Base-by-base conservation (phyloP, 495 filamentous ascomycete genomes). In the Niebla homalea region DNA sequence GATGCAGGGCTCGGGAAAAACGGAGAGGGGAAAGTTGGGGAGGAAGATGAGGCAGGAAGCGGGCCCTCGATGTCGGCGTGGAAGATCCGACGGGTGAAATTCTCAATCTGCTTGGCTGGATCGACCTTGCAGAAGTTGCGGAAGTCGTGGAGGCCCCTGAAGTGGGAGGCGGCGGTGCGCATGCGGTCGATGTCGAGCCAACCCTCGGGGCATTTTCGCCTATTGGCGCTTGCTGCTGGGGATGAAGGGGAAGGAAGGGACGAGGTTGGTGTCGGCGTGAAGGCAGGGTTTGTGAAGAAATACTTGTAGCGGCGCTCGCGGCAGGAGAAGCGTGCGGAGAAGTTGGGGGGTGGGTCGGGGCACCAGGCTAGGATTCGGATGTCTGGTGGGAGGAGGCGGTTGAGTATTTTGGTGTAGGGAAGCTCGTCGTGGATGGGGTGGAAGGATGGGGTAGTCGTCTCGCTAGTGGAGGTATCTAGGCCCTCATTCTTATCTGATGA, bases 61-160 rank as follows among this genome's bases (percentile, higher is more conserved):
- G 87, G 73, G 52, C 81, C 74, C 49, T 84, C 80, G 53, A 98
- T 85, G 60, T 81, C 76, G 4, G 84, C 75, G 59, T 82, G 77
- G 60, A 79, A 84, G 50, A 98, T 84, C 15, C 76, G 72, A 15
- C 92, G 71, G 56, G 78, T 66, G 54, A 90, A 98, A 55, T 84
- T 87, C 19, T 79, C 75, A 50, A 94, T 81, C 57, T 93, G 85
- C 69, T 95, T 96, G 55, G 70, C 76, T 0, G 79, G 71, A 67
- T 98, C 93, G 36, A 95, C 65, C 62, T 89, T 89, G 73, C 89
- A 96, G 68, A 97, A 90, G 61, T 98, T 98, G 12, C 92, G 79
- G 69, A 97, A 97, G 66, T 98, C 93, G 67, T 96, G 87, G 21
- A 77, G 58, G 10, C 92, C 93, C 55, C 86, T 78, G 52, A 85